phyloP scores from a whole-genome alignment of 2,329 filamentous ascomycete species.

The Pyricularia pennisetigena region DNA sequence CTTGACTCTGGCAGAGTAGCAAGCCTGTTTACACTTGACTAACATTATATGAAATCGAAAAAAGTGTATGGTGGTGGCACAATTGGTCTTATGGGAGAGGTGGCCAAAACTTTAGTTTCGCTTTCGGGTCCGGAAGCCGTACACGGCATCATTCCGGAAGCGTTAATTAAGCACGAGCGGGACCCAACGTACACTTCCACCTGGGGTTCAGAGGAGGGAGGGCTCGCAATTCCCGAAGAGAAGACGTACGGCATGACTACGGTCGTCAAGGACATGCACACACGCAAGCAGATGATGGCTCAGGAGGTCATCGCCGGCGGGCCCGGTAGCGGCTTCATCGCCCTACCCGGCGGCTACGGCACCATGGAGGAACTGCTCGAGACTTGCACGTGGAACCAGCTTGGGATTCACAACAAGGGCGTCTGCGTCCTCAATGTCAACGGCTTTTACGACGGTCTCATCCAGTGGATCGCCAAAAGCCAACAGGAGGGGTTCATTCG shows the following conservation, averaged over 20 bases:
- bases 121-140: conserved; percentile 73
- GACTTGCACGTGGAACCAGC: conserved; percentile 87
- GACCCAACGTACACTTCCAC: conserved; percentile 42
- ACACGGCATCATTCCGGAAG: conserved; percentile 87
- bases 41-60: conserved; percentile 4
- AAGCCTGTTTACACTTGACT: not conserved
- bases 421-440: conserved; percentile 80
- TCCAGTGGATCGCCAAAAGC: conserved; percentile 70
- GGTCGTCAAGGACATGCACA: conserved; percentile 92
- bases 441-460: conserved; percentile 83
- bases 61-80: conserved; percentile 91
- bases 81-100: conserved; percentile 88
- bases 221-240: conserved; percentile 51
- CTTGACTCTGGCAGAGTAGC: too few species aligned
- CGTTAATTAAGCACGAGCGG: conserved; percentile 72
- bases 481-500: conserved; percentile 71
- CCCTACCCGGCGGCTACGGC: conserved; percentile 81
- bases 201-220: conserved; percentile 23
- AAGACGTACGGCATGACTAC: conserved; percentile 71
- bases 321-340: conserved; percentile 79
- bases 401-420: conserved; percentile 77
- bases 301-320: conserved; percentile 74
- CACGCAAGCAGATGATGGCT: conserved; percentile 90
- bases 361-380: conserved; percentile 95
- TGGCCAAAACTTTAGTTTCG: conserved; percentile 76